phyloP scores from a whole-genome alignment of 2,329 filamentous ascomycete genomes.

The Colletotrichum sp. region DNA sequence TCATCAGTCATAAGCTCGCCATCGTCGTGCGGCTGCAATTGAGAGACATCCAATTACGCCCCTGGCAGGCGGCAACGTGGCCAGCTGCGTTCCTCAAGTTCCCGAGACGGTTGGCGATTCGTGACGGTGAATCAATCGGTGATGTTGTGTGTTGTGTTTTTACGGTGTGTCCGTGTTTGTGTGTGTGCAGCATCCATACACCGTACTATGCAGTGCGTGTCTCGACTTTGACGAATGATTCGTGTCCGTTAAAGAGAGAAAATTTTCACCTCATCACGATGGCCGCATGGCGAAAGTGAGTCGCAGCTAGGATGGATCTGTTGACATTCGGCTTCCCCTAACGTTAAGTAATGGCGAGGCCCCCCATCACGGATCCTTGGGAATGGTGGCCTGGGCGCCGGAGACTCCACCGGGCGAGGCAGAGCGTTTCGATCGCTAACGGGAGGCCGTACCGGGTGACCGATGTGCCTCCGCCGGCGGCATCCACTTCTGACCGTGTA shows the following conservation, averaged over 20 bases:
- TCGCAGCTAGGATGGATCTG: constrained; percentile 17
- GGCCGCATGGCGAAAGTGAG: not conserved
- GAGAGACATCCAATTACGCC: constrained; percentile 2
- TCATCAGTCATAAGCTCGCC: constrained; percentile 22
- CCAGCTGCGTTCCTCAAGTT: constrained; percentile 1
- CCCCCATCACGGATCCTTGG: constrained; percentile 9
- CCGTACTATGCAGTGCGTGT: not conserved
- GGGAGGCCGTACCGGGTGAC: constrained; percentile 20
- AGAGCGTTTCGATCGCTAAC: constrained; percentile 14
- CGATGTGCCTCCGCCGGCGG: constrained; percentile 14
- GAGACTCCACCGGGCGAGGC: constrained; percentile 9
- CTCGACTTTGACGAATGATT: not conserved
- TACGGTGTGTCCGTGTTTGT: not conserved
- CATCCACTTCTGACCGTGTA: constrained; percentile 21
- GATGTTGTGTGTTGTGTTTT: not conserved
- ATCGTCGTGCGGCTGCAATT: constrained; percentile 5
- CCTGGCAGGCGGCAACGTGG: constrained; percentile 5
- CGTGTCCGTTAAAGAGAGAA: not conserved
- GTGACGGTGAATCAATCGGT: not conserved
- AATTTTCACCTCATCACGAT: constrained; percentile 18
- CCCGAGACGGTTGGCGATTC: not conserved
- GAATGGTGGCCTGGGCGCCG: constrained; percentile 1
- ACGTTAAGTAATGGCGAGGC: constrained; percentile 23
- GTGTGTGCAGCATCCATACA: not conserved
- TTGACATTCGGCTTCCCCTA: constrained; percentile 20